Evolutionary conservation across 208 protist species (phyloP), one percentile per base, ranked within the genome.

Genomic region (Leishmania mexicana): DNA sequence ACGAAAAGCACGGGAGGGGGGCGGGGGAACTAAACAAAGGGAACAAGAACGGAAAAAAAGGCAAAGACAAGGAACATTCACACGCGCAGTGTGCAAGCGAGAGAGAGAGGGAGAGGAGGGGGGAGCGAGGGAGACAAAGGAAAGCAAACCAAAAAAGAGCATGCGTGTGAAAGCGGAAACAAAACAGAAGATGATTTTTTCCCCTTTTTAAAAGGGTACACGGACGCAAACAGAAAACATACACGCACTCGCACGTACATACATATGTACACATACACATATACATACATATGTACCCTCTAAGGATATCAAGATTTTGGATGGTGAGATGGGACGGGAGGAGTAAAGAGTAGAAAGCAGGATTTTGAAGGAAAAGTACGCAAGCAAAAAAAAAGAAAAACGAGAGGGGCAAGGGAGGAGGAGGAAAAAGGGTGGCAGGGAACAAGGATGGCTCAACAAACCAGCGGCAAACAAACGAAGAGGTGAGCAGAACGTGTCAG

Each of bases 161-260:
- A 81, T 45, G 31, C 24, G 28, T 7, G 85, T 62, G 51, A 64
- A 70, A 15, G 64, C 4, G 72, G 68, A 78, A 81, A 72, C 72
- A 80, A 54, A 8, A 31, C 24, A 31, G 24, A 73, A 45, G 47
- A 71, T n/a, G 45, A 47, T 49, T 49, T 13, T 13, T 49, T 11
- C 1, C 0, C 6, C 11, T 0, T 11, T 13, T 49, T 13, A 49
- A 11, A 8, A 82, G 42, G 35, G 70, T 3, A 82, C 38, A 2
- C 15, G 57, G 40, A 15, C 0, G 31, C 31, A 45, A 65, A 21
- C 51, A 47, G 53, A 40, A 8, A 21, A 70, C 49, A 31, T 0
- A 76, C 51, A 11, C 0, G 28, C 2, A 42, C 21, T 35, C 31
- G 3, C 62, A 70, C 65, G 70, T 75, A 70, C 35, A 65, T 28